Conservation (phyloP, 2,329 filamentous ascomycete genomes). For the Cordyceps cateniannulata region DNA sequence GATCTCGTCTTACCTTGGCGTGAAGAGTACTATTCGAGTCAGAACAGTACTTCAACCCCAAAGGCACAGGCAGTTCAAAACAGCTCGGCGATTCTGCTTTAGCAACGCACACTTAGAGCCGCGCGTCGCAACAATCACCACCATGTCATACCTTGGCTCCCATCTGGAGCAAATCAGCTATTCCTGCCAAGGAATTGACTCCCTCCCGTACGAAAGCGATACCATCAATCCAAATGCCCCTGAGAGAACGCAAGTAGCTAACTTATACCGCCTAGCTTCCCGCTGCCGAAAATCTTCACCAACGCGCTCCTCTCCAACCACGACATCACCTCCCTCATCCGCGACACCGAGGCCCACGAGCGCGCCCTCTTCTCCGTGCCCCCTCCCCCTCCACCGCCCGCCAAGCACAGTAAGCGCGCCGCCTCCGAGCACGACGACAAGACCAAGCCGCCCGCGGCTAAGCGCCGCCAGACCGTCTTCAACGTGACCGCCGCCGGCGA, state of each 20-base stretch:
- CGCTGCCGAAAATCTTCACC: constrained; percentile 87
- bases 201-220: constrained; percentile 54
- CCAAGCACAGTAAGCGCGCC: constrained; percentile 26
- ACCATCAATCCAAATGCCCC: background rate
- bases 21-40: background rate
- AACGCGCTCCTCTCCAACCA: constrained; percentile 82
- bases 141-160: constrained; percentile 61
- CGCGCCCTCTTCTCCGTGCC: constrained; percentile 91
- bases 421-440: constrained; percentile 18
- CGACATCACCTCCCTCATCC: constrained; percentile 90
- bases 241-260: constrained; percentile 4
- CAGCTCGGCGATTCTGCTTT: background rate
- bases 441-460: constrained; percentile 20
- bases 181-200: constrained; percentile 69
- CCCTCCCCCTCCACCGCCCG: constrained; percentile 43
- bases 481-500: constrained; percentile 54
- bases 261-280: constrained; percentile 55
- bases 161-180: constrained; percentile 73
- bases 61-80: background rate
- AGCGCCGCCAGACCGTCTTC: constrained; percentile 57
- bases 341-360: constrained; percentile 92
- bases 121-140: constrained; percentile 13
- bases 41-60: background rate
- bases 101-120: background rate
- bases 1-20: too few relatives aligned